Conservation (phyloP, 805 yeast species). For the Hanseniaspora vineae region DNA sequence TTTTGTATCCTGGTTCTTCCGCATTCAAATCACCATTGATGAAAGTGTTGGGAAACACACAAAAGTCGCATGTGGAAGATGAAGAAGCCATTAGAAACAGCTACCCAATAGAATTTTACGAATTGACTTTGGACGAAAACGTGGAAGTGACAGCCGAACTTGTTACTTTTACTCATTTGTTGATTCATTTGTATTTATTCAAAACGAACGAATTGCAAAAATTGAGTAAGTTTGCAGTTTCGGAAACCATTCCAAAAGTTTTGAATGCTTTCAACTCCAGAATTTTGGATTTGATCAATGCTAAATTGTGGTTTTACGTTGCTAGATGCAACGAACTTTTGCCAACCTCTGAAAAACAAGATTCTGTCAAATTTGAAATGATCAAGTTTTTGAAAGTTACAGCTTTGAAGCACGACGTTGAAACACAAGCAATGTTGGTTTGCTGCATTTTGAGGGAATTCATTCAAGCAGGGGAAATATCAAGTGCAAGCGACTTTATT, state of each 20-base stretch:
- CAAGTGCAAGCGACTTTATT: conserved; percentile 79
- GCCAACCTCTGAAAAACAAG: conserved; percentile 14
- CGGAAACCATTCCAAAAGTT: conserved; percentile 33
- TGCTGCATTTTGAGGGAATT: conserved; percentile 79
- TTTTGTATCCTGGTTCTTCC: conserved; percentile 39
- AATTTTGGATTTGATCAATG: conserved; percentile 71
- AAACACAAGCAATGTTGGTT: conserved; percentile 77
- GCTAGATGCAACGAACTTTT: conserved; percentile 57
- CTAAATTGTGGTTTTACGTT: conserved; percentile 89
- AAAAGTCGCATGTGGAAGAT: conserved; percentile 25
- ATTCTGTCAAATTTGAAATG: conserved; percentile 50
- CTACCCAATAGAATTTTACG: conserved; percentile 22
- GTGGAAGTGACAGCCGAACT: conserved; percentile 57
- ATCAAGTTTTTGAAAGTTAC: conserved; percentile 74
- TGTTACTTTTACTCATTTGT: conserved; percentile 64
- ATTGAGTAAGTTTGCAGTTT: conserved; percentile 40
- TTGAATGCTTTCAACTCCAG: conserved; percentile 50
- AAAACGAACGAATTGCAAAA: conserved; percentile 41
- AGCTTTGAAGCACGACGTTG: conserved; percentile 81
- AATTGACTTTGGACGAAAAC: conserved; percentile 14
- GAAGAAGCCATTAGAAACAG: conserved; percentile 17
- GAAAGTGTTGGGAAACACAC: conserved; percentile 24
- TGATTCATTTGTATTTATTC: conserved; percentile 64
- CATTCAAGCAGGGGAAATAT: conserved; percentile 63
- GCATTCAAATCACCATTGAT: conserved; percentile 31